Base-by-base conservation (phyloP, 768 basidiomycete species). In the Mycena capillaripes region DNA sequence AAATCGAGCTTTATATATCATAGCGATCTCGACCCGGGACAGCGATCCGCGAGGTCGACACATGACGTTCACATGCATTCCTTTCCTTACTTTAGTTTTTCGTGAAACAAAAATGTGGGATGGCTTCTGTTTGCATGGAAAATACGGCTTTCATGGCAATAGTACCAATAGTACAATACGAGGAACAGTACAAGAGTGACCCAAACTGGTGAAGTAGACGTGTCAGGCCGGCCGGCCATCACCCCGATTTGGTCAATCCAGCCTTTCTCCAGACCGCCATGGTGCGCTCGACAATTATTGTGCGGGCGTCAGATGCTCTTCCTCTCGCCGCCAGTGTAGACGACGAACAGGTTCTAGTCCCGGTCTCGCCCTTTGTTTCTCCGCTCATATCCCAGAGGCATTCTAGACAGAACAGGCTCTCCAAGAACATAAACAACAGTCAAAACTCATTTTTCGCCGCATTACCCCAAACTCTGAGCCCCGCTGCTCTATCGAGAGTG, bases 361-460 rank as follows among this genome's bases (percentile, higher is more conserved):
- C 66, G 75, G 70, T 75, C 77, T 73, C 73, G 72, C 60, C 74
- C 52, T 53, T 52, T 25, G 56, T 32, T 69, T 60, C 57, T 30
- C n/a, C 25, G 57, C 46, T 70, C 55, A 57, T 59, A 32, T 40
- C 38, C 25, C 48, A 58, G 72, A n/a, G 69, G 79, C 63, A 19
- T 69, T 78, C 53, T 74, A 99, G 97, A 98, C 96, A 75, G 97
- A 99, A 82, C 93, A 94, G 79, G 88, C 93, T 66, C 86, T 99
- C 46, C 95, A 97, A 79, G 98, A 99, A 83, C 96, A 98, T 87
- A 99, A 99, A 81, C 97, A 98, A 76, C 97, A 99, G 81, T 91
- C 97, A 36, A 99, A 99, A 82, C 89, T 99, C 76, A 93, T 99
- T 77, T 98, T 98, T 81, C 90, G 97, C 70, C 92, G 98, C 44